phyloP scores from a whole-genome alignment of 306 rosid genomes.

The Rubus idaeus region DNA sequence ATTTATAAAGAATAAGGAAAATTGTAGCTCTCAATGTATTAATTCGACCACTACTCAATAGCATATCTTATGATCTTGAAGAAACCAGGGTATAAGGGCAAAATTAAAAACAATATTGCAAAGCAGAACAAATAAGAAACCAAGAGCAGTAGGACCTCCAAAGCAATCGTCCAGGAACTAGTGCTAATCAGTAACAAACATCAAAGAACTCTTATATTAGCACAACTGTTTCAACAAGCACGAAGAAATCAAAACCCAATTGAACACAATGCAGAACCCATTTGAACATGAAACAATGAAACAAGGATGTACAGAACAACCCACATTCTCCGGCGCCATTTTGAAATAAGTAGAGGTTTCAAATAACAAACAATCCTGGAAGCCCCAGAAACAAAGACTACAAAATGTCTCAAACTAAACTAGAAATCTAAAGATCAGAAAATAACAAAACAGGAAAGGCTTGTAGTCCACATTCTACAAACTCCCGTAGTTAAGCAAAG shows the following conservation, averaged over 20 bases:
- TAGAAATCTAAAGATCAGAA: neutral
- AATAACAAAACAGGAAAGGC: neutral
- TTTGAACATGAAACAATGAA: neutral
- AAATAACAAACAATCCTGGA: neutral
- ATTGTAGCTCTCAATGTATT: neutral
- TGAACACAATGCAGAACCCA: neutral
- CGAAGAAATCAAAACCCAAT: neutral
- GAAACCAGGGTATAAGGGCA: neutral
- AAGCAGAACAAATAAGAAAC: neutral
- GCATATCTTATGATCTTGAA: neutral
- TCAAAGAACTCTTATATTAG: neutral
- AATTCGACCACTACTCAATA: neutral
- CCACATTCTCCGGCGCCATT: neutral
- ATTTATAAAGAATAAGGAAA: neutral
- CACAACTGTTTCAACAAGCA: neutral
- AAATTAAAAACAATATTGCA: neutral
- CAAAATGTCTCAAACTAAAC: neutral
- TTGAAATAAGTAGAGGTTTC: neutral
- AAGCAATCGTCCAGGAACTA: neutral
- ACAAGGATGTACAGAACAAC: neutral
- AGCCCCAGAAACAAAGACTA: neutral
- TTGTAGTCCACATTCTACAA: slow-evolving; percentile 13
- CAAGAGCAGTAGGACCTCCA: neutral
- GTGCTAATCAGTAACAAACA: neutral
- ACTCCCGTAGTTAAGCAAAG: neutral